Evolutionary conservation across 208 protist genomes (phyloP).

Genomic region (Acanthamoeba triangularis): DNA sequence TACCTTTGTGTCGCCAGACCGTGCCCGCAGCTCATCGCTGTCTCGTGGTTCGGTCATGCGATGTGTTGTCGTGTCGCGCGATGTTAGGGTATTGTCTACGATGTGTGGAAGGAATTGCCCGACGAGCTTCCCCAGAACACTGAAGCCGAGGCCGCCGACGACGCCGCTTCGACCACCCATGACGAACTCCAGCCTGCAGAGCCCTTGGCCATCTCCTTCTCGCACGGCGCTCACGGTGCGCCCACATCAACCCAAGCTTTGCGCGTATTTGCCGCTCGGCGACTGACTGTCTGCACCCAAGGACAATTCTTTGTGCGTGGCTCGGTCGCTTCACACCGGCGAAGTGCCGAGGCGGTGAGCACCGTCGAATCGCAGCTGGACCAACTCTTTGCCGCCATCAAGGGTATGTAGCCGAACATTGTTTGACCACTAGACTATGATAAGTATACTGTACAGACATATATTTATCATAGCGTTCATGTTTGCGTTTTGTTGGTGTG

Average conservation of each 20-base stretch:
- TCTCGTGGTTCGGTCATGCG: not conserved
- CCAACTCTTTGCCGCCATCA: not conserved
- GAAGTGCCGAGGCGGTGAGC: not conserved
- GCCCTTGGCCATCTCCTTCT: not conserved
- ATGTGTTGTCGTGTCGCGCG: no score
- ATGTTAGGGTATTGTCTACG: slow-evolving; percentile 2
- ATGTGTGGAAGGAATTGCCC: slow-evolving; percentile 1
- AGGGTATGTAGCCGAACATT: not conserved
- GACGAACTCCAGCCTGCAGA: not conserved
- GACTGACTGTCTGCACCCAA: not conserved
- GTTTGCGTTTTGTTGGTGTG: no score
- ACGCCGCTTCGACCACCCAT: not conserved
- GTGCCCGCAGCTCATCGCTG: no score
- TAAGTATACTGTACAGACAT: no score
- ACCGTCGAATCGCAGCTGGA: slow-evolving; percentile 38
- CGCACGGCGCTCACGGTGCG: not conserved
- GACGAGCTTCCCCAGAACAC: not conserved
- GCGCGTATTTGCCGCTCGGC: no score
- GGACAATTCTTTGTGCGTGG: slow-evolving; percentile 51
- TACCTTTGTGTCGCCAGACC: not conserved
- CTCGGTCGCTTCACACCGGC: not conserved
- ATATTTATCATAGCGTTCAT: no score
- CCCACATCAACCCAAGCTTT: not conserved
- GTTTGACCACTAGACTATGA: no score
- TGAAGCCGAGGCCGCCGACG: not conserved